Conservation (phyloP, 495 filamentous ascomycete species). For the Lasiosphaeria hispida region DNA sequence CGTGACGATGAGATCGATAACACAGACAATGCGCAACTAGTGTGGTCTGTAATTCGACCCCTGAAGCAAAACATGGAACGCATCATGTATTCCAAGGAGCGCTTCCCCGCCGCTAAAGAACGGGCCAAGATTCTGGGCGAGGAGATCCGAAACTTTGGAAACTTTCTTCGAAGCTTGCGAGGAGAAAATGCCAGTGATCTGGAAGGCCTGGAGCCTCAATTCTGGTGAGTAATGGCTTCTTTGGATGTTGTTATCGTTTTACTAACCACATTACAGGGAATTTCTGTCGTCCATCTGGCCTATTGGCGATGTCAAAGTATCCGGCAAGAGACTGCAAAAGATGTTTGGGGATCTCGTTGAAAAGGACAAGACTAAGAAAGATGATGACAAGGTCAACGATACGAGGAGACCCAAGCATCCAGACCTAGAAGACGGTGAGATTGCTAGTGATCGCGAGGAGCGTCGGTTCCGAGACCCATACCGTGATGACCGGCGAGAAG, state of each 20-base stretch:
- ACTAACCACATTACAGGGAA: slow-evolving; percentile 30
- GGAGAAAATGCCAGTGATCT: slow-evolving; percentile 34
- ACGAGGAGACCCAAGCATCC: slow-evolving; percentile 19
- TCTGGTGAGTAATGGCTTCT: slow-evolving; percentile 37
- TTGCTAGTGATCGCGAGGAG: slow-evolving; percentile 35
- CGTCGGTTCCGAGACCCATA: slow-evolving; percentile 36
- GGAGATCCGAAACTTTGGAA: slow-evolving; percentile 45
- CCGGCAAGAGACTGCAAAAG: slow-evolving; percentile 40
- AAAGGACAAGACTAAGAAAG: slow-evolving; percentile 26
- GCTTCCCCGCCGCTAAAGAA: slow-evolving; percentile 42
- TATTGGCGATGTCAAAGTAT: slow-evolving; percentile 36
- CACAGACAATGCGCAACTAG: slow-evolving; percentile 35
- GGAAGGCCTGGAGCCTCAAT: slow-evolving; percentile 44
- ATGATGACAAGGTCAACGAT: slow-evolving; percentile 22
- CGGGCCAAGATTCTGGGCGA: slow-evolving; percentile 46
- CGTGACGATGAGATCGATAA: slow-evolving; percentile 33
- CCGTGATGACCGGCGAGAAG: slow-evolving; percentile 30
- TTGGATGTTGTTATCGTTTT: neutral
- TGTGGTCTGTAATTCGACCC: slow-evolving; percentile 44
- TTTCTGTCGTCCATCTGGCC: slow-evolving; percentile 42
- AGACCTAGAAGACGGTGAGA: slow-evolving; percentile 37
- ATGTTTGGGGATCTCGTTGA: slow-evolving; percentile 47
- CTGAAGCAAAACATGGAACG: slow-evolving; percentile 44
- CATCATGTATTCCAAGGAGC: slow-evolving; percentile 43
- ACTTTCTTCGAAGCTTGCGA: slow-evolving; percentile 41